These are phyloP conservation scores for Porodaedalea pini DNA, from an alignment of 1,284 basidiomycete genomes.

Conservation along the genomic window DNA sequence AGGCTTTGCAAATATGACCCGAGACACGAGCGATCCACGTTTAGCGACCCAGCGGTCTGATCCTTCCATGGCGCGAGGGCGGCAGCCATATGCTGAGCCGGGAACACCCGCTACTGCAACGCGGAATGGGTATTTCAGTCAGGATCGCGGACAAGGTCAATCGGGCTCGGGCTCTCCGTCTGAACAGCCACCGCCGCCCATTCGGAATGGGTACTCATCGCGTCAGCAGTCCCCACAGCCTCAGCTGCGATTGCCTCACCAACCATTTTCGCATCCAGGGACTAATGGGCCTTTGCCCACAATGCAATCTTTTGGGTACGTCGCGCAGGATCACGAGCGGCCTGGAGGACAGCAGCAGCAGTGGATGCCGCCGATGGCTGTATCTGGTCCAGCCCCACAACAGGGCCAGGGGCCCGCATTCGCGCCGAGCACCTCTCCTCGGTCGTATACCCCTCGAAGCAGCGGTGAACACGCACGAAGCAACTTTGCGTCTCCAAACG, in stretches of 20 bases:
- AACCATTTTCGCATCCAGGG: constrained; percentile 42
- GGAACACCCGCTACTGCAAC: background rate
- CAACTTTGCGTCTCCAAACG: constrained; percentile 8
- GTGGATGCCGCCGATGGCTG: constrained; percentile 14
- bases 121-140: constrained; percentile 19
- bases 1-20: constrained; percentile 8
- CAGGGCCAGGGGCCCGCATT: constrained; percentile 7
- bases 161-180: constrained; percentile 31
- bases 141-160: constrained; percentile 20
- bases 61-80: constrained; percentile 25
- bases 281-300: constrained; percentile 24
- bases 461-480: constrained; percentile 16
- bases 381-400: constrained; percentile 7
- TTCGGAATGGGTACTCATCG: constrained; percentile 37
- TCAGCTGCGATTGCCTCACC: constrained; percentile 37
- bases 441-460: constrained; percentile 18
- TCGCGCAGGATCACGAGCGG: constrained; percentile 11
- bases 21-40: constrained; percentile 23
- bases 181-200: constrained; percentile 30
- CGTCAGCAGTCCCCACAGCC: constrained; percentile 41
- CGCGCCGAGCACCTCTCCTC: constrained; percentile 11
- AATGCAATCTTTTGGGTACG: constrained; percentile 5
- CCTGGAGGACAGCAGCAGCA: constrained; percentile 7
- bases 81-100: constrained; percentile 19
- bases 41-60: constrained; percentile 27